Percentiles rank a stretch among this genome's conserved stretches.
These are phyloP conservation scores for Teunomyces atbi DNA, from an alignment of 805 yeast species.

Conservation along the genomic window DNA sequence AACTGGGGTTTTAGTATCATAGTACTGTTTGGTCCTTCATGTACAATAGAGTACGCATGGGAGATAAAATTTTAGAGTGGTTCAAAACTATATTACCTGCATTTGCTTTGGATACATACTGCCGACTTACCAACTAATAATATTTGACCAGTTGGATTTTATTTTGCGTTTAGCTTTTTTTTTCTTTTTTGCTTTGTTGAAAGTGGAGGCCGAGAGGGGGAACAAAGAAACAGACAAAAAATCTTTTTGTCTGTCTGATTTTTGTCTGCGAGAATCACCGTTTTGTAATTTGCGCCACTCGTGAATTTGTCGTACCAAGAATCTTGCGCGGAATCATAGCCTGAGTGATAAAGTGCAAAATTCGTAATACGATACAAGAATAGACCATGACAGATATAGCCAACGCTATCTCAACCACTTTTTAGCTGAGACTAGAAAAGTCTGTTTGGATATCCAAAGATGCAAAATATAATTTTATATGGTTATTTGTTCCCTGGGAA, in stretches of 20 bases:
- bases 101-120: background rate
- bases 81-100: background rate
- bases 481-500: background rate
- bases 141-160: background rate
- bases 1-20: no score
- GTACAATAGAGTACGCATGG: background rate
- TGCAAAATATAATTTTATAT: no score
- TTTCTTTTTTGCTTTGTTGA: background rate
- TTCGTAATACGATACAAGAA: no score
- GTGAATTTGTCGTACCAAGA: no score
- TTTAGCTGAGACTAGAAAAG: no score
- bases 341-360: no score
- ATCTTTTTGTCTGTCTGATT: background rate
- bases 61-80: background rate
- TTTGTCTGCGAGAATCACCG: background rate
- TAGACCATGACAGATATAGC: no score
- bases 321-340: no score
- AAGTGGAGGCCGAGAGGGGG: no score
- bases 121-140: background rate
- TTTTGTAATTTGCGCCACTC: no score
- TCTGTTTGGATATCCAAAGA: no score
- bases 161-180: background rate
- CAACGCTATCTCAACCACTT: no score
- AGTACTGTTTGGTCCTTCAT: background rate
- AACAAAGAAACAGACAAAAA: background rate